These are phyloP conservation scores for Ogataea naganishii DNA, from an alignment of 805 yeast genomes.

Conservation along the genomic window DNA sequence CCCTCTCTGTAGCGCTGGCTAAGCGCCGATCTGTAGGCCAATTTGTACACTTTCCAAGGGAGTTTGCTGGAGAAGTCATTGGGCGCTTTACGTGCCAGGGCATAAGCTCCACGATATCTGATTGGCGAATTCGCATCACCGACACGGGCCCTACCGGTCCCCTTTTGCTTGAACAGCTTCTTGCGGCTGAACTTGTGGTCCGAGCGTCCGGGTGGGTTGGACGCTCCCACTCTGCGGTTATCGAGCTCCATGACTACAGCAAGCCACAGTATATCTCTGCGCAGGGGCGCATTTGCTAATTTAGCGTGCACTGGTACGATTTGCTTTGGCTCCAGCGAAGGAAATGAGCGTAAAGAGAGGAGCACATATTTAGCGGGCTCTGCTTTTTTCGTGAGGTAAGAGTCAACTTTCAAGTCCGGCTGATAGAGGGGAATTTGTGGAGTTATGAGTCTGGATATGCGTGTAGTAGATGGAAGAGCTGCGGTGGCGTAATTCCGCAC, in stretches of 20 bases:
- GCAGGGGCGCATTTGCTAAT: conserved; percentile 65
- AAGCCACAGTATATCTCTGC: conserved; percentile 90
- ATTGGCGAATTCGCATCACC: conserved; percentile 96
- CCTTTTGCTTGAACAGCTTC: conserved; percentile 85
- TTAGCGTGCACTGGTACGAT: conserved; percentile 68
- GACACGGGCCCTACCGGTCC: conserved; percentile 88
- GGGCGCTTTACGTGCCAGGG: conserved; percentile 85
- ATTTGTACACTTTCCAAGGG: conserved; percentile 62
- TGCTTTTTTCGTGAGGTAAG: too few relatives aligned
- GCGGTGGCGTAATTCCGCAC: too few relatives aligned
- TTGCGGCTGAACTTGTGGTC: conserved; percentile 79
- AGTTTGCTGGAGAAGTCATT: conserved; percentile 78
- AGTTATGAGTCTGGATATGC: too few relatives aligned
- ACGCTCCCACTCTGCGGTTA: conserved; percentile 79
- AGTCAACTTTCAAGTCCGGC: too few relatives aligned
- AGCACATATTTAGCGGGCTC: conserved; percentile 65
- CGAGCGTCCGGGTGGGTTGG: conserved; percentile 78
- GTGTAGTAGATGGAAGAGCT: too few relatives aligned
- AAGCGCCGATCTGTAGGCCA: conserved; percentile 76
- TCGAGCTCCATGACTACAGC: conserved; percentile 93
- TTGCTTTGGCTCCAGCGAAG: conserved; percentile 79
- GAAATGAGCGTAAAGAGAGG: conserved; percentile 74
- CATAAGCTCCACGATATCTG: conserved; percentile 82
- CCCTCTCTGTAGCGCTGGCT: conserved; percentile 76
- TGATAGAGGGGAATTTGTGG: too few relatives aligned